Conservation (phyloP, 2,329 filamentous ascomycete species). For the Aspergillus tubingensis region DNA sequence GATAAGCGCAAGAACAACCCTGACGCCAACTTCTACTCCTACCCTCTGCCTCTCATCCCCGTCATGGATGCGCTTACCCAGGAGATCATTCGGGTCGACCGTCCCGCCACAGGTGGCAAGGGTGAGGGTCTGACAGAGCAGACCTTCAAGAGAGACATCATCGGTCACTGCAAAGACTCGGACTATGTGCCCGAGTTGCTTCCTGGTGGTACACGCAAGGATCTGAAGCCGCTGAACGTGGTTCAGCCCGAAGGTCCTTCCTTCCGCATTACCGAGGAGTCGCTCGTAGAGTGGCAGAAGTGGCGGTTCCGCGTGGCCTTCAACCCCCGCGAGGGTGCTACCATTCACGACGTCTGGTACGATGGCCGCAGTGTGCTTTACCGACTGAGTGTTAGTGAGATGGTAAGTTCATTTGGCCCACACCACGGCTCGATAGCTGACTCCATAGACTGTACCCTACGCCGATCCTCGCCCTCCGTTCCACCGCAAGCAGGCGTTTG, state of each 20-base stretch:
- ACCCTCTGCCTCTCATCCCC: conserved; percentile 52
- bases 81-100: conserved; percentile 59
- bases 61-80: conserved; percentile 62
- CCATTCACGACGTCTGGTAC: conserved; percentile 70
- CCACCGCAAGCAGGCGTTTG: conserved; percentile 71
- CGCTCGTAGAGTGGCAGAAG: conserved; percentile 61
- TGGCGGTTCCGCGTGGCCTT: conserved; percentile 67
- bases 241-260: conserved; percentile 70
- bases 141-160: conserved; percentile 48
- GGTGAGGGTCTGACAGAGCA: conserved; percentile 51
- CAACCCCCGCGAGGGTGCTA: conserved; percentile 64
- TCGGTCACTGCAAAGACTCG: conserved; percentile 54
- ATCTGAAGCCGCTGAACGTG: conserved; percentile 70
- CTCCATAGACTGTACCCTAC: conserved; percentile 57
- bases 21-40: conserved; percentile 65
- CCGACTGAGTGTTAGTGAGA: conserved; percentile 67
- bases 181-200: conserved; percentile 58
- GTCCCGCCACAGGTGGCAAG: conserved; percentile 55
- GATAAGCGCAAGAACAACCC: conserved; percentile 44
- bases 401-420: conserved; percentile 47
- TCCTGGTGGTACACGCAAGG: conserved; percentile 45
- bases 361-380: conserved; percentile 67
- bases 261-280: conserved; percentile 52
- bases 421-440: conserved; percentile 1
- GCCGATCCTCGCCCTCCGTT: conserved; percentile 66